Evolutionary conservation across 495 filamentous ascomycete genomes (phyloP).

Genomic region (Penicillium paxilli): DNA sequence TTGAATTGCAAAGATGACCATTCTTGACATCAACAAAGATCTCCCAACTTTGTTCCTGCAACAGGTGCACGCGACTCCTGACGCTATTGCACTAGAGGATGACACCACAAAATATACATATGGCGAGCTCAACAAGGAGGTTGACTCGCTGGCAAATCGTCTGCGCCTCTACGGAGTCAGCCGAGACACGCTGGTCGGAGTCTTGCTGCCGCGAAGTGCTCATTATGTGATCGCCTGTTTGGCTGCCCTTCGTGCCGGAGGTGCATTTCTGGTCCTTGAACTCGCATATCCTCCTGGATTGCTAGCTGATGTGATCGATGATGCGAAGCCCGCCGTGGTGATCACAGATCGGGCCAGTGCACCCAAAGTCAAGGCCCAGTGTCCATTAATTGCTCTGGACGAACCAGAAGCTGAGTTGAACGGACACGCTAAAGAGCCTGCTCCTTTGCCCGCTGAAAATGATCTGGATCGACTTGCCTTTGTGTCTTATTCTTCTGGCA

Average conservation of each 20-base stretch:
- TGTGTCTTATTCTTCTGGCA: slow-evolving; percentile 66
- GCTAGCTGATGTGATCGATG: slow-evolving; percentile 64
- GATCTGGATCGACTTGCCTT: slow-evolving; percentile 67
- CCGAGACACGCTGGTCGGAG: slow-evolving; percentile 62
- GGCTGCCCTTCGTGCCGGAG: slow-evolving; percentile 64
- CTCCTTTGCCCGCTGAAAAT: slow-evolving; percentile 51
- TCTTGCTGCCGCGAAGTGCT: slow-evolving; percentile 65
- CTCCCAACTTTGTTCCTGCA: slow-evolving; percentile 58
- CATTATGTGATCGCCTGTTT: slow-evolving; percentile 71
- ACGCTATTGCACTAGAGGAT: slow-evolving; percentile 63
- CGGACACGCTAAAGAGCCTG: slow-evolving; percentile 33
- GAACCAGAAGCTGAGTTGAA: slow-evolving; percentile 38
- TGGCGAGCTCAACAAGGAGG: slow-evolving; percentile 57
- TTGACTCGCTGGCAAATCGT: slow-evolving; percentile 51
- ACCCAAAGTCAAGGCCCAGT: slow-evolving; percentile 53
- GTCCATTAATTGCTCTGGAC: slow-evolving; percentile 58
- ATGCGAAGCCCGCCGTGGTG: slow-evolving; percentile 61
- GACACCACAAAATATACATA: slow-evolving; percentile 57
- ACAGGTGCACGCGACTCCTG: slow-evolving; percentile 58
- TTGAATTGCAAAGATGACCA: slow-evolving; percentile 35
- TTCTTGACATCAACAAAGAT: slow-evolving; percentile 64
- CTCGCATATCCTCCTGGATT: slow-evolving; percentile 66
- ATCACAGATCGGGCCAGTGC: slow-evolving; percentile 58
- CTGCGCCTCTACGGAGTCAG: slow-evolving; percentile 59
- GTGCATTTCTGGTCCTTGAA: slow-evolving; percentile 70